Conservation (phyloP, 371 early-diverging fungal genomes). For the Mucor ambiguus region DNA sequence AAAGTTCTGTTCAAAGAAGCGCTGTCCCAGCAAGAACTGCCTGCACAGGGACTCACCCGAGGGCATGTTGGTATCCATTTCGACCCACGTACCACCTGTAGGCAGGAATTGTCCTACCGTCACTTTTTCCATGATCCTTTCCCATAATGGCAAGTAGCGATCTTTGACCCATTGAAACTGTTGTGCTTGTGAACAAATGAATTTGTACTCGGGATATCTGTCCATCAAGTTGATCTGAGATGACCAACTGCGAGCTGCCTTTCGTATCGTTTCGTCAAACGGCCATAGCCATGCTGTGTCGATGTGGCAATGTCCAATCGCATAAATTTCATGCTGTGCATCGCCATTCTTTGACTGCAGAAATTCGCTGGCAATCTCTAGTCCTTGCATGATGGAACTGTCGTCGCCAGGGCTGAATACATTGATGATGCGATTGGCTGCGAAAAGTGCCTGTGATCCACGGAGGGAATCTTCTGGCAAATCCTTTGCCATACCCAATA, state of each 20-base stretch:
- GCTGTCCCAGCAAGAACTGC: conserved; percentile 91
- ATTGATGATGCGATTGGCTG: conserved; percentile 87
- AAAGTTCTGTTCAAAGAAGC: conserved; percentile 82
- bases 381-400: conserved; percentile 51
- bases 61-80: conserved; percentile 97
- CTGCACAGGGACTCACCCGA: conserved; percentile 91
- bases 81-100: conserved; percentile 96
- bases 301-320: conserved; percentile 44
- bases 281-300: conserved; percentile 80
- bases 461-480: conserved; percentile 72
- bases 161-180: conserved; percentile 90
- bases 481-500: conserved; percentile 78
- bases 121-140: conserved; percentile 67
- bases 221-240: conserved; percentile 83
- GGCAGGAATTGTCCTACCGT: conserved; percentile 81
- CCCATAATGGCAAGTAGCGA: conserved; percentile 79
- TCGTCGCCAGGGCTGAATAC: conserved; percentile 57
- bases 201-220: conserved; percentile 81
- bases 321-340: conserved; percentile 36
- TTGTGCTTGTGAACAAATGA: conserved; percentile 92
- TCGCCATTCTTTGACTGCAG: conserved; percentile 54
- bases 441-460: conserved; percentile 79
- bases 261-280: conserved; percentile 92
- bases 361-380: conserved; percentile 62
- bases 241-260: conserved; percentile 88